Conservation (phyloP, 2,329 filamentous ascomycete species). For the Fusarium secorum region DNA sequence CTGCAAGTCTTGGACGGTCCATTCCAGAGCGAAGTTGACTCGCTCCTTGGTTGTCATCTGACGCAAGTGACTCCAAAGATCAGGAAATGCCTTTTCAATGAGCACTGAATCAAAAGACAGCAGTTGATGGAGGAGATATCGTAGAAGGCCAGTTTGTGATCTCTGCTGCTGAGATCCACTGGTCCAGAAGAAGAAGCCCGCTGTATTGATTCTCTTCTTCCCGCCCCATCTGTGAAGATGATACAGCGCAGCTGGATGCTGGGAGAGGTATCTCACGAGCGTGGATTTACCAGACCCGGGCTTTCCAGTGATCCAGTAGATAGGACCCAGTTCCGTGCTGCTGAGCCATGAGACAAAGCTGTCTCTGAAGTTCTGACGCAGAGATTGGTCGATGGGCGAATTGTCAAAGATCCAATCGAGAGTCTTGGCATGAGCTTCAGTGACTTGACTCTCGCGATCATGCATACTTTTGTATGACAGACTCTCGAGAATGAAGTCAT, state of each 20-base stretch:
- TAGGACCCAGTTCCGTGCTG: not conserved
- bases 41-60: conserved; percentile 8
- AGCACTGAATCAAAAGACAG: conserved; percentile 24
- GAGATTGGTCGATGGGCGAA: not conserved
- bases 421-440: conserved; percentile 44
- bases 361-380: not conserved
- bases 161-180: conserved; percentile 49
- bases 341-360: not conserved
- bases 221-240: conserved; percentile 42
- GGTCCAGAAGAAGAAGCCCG: conserved; percentile 57
- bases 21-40: conserved; percentile 3
- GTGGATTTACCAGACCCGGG: conserved; percentile 58
- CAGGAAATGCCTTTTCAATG: not conserved
- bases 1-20: not conserved
- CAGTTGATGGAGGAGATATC: conserved; percentile 49
- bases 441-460: conserved; percentile 44
- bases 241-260: conserved; percentile 28
- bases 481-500: conserved; percentile 45
- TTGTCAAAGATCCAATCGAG: conserved; percentile 50
- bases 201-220: conserved; percentile 40
- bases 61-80: not conserved
- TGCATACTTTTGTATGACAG: conserved; percentile 46
- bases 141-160: conserved; percentile 48
- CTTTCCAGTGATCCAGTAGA: conserved; percentile 17
- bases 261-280: conserved; percentile 51